Percentiles rank a stretch among this genome's conserved stretches.
Evolutionary conservation across 495 filamentous ascomycete genomes (phyloP).

Genomic region (Recurvomyces mirabilis): DNA sequence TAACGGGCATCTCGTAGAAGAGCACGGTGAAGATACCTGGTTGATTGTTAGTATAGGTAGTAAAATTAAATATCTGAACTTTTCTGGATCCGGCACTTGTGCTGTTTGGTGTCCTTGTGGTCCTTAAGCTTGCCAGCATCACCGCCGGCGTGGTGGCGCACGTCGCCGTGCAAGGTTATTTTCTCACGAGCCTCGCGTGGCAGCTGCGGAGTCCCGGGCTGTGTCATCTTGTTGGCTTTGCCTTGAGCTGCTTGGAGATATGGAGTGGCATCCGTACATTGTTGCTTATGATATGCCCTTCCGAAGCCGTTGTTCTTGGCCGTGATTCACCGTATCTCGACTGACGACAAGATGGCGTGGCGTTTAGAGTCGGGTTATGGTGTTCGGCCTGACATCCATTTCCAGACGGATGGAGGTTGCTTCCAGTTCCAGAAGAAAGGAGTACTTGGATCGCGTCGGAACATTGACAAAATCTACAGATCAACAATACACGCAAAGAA

Average conservation of each 20-base stretch:
- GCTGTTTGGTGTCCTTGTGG: constrained; percentile 1
- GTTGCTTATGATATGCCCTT: too few relatives aligned
- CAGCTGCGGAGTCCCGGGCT: not conserved
- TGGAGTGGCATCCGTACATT: not conserved
- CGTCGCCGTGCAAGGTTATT: not conserved
- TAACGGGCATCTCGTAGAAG: constrained; percentile 99
- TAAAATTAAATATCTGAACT: not conserved
- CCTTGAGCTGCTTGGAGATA: not conserved
- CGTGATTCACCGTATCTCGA: too few relatives aligned
- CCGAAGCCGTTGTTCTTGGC: too few relatives aligned
- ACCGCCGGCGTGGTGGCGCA: constrained; percentile 1
- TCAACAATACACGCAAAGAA: too few relatives aligned
- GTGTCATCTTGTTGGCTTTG: constrained; percentile 1
- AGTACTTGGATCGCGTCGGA: not conserved
- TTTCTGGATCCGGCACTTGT: not conserved
- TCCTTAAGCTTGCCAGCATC: constrained; percentile 7
- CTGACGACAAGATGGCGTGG: too few relatives aligned
- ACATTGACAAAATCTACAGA: too few relatives aligned
- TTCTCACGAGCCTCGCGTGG: constrained; percentile 1
- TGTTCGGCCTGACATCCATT: too few relatives aligned
- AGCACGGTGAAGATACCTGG: constrained; percentile 79
- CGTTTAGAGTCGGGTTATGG: too few relatives aligned
- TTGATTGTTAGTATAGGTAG: not conserved
- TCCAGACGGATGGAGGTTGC: too few relatives aligned
- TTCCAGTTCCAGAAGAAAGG: not conserved